phyloP scores from a whole-genome alignment of 1,284 basidiomycete species.

The Trichosporon sp. region DNA sequence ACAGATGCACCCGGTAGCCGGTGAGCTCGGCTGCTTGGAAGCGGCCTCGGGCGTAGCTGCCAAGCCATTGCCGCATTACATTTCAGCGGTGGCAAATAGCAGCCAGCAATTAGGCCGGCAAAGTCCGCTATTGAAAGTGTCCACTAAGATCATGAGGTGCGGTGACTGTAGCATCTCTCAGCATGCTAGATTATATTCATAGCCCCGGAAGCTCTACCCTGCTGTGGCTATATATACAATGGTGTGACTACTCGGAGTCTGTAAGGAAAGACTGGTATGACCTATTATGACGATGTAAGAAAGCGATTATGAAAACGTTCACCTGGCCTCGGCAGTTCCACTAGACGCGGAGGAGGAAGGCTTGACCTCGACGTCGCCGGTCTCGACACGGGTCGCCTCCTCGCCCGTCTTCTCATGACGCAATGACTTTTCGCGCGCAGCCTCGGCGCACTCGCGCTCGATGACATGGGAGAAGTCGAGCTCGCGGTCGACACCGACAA shows the following conservation, averaged over 20 bases:
- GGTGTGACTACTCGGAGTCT: background rate
- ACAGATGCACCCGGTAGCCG: background rate
- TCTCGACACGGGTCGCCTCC: background rate
- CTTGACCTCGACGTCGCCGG: background rate
- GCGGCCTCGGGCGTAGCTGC: background rate
- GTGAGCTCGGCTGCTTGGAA: background rate
- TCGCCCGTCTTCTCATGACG: background rate
- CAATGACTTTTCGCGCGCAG: background rate
- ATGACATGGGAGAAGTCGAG: constrained; percentile 35
- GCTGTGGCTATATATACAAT: background rate
- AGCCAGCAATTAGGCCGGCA: no score
- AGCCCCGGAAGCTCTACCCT: background rate
- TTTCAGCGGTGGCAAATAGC: background rate
- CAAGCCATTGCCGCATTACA: no score
- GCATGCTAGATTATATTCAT: background rate
- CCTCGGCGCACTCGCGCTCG: background rate
- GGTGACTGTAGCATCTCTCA: no score
- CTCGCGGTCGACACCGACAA: constrained; percentile 60
- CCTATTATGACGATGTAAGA: background rate
- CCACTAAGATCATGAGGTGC: no score
- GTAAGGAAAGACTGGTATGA: background rate
- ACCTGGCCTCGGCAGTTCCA: background rate
- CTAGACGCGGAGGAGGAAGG: background rate
- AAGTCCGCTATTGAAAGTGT: background rate
- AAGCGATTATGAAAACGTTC: background rate